Percentiles rank a stretch among this genome's conserved stretches.
phyloP scores from a whole-genome alignment of 2,329 filamentous ascomycete species.

The Dothidotthia symphoricarpi region DNA sequence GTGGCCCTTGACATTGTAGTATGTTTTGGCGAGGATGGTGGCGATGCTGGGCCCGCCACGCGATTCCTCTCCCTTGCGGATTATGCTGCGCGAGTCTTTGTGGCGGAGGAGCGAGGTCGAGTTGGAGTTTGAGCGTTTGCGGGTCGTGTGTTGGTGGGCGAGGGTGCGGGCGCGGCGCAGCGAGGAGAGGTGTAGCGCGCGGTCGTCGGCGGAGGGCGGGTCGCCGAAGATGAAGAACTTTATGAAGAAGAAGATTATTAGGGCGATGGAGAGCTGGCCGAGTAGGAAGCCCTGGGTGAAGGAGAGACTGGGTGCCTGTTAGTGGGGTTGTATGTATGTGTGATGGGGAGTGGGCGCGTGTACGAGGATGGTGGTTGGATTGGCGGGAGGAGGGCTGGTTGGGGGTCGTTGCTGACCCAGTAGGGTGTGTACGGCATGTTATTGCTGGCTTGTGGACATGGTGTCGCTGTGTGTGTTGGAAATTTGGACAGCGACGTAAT shows the following conservation, averaged over 20 bases:
- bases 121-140: conserved; percentile 36
- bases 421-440: neutral
- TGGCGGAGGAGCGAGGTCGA: conserved; percentile 35
- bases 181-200: conserved; percentile 71
- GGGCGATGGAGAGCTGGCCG: conserved; percentile 86
- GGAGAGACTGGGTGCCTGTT: conserved; percentile 60
- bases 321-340: conserved; percentile 16
- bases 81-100: conserved; percentile 40
- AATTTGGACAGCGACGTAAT: too few relatives aligned
- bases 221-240: conserved; percentile 99
- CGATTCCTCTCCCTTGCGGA: conserved; percentile 46
- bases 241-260: conserved; percentile 92
- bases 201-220: conserved; percentile 77
- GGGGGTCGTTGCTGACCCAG: neutral
- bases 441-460: neutral
- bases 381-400: too few relatives aligned
- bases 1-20: conserved; percentile 93
- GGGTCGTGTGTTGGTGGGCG: conserved; percentile 55
- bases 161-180: conserved; percentile 71
- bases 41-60: conserved; percentile 76
- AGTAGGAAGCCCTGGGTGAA: conserved; percentile 93
- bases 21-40: conserved; percentile 92
- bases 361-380: conserved; percentile 15
- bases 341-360: neutral
- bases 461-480: neutral